Evolutionary conservation across 768 basidiomycete genomes (phyloP), one percentile per base, ranked within the genome.

Genomic region (Kwoniella botswanensis): DNA sequence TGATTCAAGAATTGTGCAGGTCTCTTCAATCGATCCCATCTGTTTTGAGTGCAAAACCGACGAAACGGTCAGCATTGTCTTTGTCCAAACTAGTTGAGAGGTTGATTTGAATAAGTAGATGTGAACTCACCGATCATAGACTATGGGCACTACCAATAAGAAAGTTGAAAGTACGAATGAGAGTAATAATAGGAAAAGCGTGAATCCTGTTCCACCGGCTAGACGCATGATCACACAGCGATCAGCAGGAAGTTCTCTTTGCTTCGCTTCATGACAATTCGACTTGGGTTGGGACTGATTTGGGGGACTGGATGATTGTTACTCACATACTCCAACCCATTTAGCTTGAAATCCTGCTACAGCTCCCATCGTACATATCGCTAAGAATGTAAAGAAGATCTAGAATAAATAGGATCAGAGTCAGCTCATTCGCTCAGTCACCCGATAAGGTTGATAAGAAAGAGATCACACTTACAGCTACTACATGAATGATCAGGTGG

Each of bases 321-420:
- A 88, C 93, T 75, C 76, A 96, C 94, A 97, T 50, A 93, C 92
- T 9, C 92, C 92, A 24, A 96, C 79, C 88, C 89, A 94, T 74
- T 91, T 90, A 4, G 92, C 90, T 77, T 98, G 94, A 83, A 96
- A 98, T 22, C 86, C 85, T 0, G 94, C 94, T 3, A 94, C 92
- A 76, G 91, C 90, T 9, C 92, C 95, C 76, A 93, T 94, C 80
- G 93, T 95, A 58, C 90, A 91, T 89, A 96, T 91, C 13, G 93
- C 89, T 57, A 98, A 87, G 80, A 98, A 97, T 82, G 91, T 90
- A 89, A 96, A 94, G 87, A 98, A 94, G 65, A 89, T 87, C 86
- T 96, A 52, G 18, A 22, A 52, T 18, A 52, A 10, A 35, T 6
- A 9, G 35, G 7, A 9, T 35, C 35, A 35, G 7, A 35, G 5